Percentiles rank a stretch among this genome's conserved stretches.
phyloP scores from a whole-genome alignment of 2,329 filamentous ascomycete genomes.

The Hypocreales sp. region DNA sequence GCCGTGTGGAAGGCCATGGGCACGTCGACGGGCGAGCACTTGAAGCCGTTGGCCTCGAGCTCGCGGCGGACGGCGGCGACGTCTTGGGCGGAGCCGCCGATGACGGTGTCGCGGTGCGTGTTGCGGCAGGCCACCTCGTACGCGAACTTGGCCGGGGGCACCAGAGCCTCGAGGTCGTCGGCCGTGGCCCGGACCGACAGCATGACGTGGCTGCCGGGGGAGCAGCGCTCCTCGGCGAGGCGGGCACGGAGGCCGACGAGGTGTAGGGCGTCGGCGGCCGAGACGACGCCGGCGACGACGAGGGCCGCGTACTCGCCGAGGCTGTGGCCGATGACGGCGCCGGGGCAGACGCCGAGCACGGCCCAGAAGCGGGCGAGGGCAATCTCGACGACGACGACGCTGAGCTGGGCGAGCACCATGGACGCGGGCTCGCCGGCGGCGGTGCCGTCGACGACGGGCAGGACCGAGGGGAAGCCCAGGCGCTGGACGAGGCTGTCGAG shows the following conservation, averaged over 20 bases:
- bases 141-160: background rate
- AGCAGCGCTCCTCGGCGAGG: slow-evolving; percentile 39
- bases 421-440: background rate
- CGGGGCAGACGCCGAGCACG: slow-evolving; percentile 21
- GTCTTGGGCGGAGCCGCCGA: slow-evolving; percentile 1
- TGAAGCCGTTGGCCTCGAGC: slow-evolving; percentile 7
- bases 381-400: slow-evolving; percentile 22
- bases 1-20: slow-evolving; percentile 2
- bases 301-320: slow-evolving; percentile 50
- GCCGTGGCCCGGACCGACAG: slow-evolving; percentile 13
- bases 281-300: slow-evolving; percentile 45
- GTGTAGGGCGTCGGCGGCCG: slow-evolving; percentile 42
- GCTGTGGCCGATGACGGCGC: slow-evolving; percentile 33
- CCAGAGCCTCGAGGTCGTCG: slow-evolving; percentile 6
- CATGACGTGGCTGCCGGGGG: slow-evolving; percentile 17
- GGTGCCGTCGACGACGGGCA: slow-evolving; percentile 19
- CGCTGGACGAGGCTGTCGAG: slow-evolving; percentile 12
- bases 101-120: slow-evolving; percentile 38
- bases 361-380: slow-evolving; percentile 25
- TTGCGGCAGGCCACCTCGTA: slow-evolving; percentile 41
- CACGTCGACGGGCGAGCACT: slow-evolving; percentile 14
- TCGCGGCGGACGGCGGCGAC: slow-evolving; percentile 11
- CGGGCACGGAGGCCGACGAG: slow-evolving; percentile 45
- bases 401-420: slow-evolving; percentile 16
- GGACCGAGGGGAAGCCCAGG: slow-evolving; percentile 19